Evolutionary conservation across 495 filamentous ascomycete species (phyloP), one percentile per base, ranked within the genome.

Genomic region (Xylaria curta): DNA sequence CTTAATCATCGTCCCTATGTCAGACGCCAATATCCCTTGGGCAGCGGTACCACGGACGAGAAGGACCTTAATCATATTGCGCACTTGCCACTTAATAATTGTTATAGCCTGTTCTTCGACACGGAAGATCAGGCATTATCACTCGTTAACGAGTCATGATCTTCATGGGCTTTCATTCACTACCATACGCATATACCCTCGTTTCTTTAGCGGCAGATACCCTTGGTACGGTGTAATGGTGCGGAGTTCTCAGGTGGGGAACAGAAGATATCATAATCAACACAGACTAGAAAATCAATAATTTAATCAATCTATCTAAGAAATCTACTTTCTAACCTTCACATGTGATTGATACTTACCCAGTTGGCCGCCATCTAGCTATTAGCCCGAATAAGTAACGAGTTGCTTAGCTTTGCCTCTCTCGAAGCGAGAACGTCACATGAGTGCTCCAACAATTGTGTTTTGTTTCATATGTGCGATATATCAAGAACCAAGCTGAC

Each of bases 171-270:
- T 44, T 28, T 56, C 51, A 38, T 49, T 66, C 33, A 21, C 33
- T 28, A 56, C 59, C 5, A 36, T 40, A 68, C n/a, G 59, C 28
- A 31, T 59, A 68, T 68, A 68, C 66, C 66, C 66, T 68, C 66
- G 65, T 68, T 46, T 24, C 1, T n/a, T 51, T n/a, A 7, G 63
- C 31, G 46, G 47, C 17, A 51, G 63, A 66, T 66, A 66, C 63
- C 63, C 63, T 53, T 13, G 17, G 44, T 64, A 33, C 47, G 46
- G 31, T 53, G 28, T 66, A 38, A 66, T 53, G 63, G 46, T 31
- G 63, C 8, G 63, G 61, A 47, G 61, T 64, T 64, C 61, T 64
- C 12, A 26, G 60, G 61, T 64, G 61, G 12, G 38, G 42, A 15
- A 47, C 21, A 31, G 38, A 9, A 64, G 21, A 49, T 49, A 33